Evolutionary conservation across 768 basidiomycete species (phyloP).

Genomic region (Termitomyces bulborhizus): DNA sequence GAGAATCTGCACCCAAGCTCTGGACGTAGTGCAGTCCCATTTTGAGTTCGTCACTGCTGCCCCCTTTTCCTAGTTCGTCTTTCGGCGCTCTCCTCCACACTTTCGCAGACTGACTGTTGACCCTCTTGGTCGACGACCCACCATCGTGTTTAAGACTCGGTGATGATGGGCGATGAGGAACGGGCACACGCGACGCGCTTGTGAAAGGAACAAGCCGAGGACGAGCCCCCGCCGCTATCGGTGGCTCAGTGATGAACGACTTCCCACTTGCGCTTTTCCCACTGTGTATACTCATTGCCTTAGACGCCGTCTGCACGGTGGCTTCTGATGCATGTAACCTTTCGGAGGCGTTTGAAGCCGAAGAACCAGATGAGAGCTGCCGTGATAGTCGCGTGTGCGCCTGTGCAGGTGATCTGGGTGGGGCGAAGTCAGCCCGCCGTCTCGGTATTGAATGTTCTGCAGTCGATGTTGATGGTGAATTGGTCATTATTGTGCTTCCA

Average conservation of each 20-base stretch:
- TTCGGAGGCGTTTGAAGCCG: conserved; percentile 27
- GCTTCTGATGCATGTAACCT: conserved; percentile 36
- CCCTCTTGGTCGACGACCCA: conserved; percentile 31
- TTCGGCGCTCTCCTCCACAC: conserved; percentile 29
- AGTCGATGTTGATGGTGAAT: conserved; percentile 62
- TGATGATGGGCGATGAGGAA: conserved; percentile 40
- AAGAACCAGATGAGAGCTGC: conserved; percentile 29
- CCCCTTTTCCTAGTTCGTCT: conserved; percentile 24
- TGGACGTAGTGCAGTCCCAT: conserved; percentile 69
- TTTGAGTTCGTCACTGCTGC: conserved; percentile 57
- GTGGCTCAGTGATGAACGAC: conserved; percentile 24
- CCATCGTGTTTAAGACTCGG: conserved; percentile 18
- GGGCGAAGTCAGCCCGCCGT: conserved; percentile 62
- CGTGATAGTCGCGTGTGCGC: conserved; percentile 30
- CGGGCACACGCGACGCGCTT: conserved; percentile 58
- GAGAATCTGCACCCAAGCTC: conserved; percentile 53
- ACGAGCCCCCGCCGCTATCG: conserved; percentile 27
- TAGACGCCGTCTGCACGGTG: conserved; percentile 39
- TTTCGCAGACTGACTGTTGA: conserved; percentile 62
- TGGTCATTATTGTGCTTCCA: conserved; percentile 43
- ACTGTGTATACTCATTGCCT: conserved; percentile 50
- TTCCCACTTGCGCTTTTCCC: conserved; percentile 10
- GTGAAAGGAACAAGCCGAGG: conserved; percentile 72
- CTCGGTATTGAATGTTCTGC: conserved; percentile 61
- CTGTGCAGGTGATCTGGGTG: conserved; percentile 42